phyloP scores from a whole-genome alignment of 2,329 filamentous ascomycete species.

The Didymella pomorum region DNA sequence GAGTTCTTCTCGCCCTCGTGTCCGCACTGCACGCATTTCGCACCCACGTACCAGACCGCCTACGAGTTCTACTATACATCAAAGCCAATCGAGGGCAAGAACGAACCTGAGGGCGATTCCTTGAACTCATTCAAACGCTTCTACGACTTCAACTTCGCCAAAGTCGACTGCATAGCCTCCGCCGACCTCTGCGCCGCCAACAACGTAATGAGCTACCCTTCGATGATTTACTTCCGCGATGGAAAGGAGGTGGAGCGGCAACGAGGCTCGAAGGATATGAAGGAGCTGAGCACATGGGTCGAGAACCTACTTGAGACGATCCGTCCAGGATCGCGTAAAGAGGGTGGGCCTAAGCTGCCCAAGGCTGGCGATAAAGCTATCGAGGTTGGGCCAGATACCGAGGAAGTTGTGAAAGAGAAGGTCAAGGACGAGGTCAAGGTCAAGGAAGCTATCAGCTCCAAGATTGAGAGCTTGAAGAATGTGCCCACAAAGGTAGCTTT shows the following conservation, averaged over 20 bases:
- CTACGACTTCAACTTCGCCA: conserved; percentile 89
- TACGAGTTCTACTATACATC: conserved; percentile 97
- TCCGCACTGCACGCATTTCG: conserved; percentile 79
- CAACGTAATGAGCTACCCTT: conserved; percentile 75
- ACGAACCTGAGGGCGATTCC: conserved; percentile 58
- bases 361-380: conserved; percentile 69
- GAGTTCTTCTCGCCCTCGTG: conserved; percentile 62
- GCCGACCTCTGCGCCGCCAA: conserved; percentile 77
- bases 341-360: conserved; percentile 72
- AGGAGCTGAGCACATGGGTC: conserved; percentile 71
- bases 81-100: conserved; percentile 65
- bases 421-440: conserved; percentile 27
- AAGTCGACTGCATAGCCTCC: conserved; percentile 84
- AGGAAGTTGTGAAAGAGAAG: conserved; percentile 49
- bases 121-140: conserved; percentile 77
- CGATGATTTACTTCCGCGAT: conserved; percentile 80
- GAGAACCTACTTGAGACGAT: conserved; percentile 80
- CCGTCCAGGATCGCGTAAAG: conserved; percentile 80
- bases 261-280: conserved; percentile 72
- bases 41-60: conserved; percentile 86
- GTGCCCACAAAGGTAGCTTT: conserved; percentile 39
- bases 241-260: conserved; percentile 71
- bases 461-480: conserved; percentile 20
- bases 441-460: conserved; percentile 24
- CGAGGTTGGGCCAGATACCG: conserved; percentile 51